Percentiles rank a stretch among this genome's conserved stretches.
phyloP scores from a whole-genome alignment of 164 flowering plant species.

The Aristolochia contorta region DNA sequence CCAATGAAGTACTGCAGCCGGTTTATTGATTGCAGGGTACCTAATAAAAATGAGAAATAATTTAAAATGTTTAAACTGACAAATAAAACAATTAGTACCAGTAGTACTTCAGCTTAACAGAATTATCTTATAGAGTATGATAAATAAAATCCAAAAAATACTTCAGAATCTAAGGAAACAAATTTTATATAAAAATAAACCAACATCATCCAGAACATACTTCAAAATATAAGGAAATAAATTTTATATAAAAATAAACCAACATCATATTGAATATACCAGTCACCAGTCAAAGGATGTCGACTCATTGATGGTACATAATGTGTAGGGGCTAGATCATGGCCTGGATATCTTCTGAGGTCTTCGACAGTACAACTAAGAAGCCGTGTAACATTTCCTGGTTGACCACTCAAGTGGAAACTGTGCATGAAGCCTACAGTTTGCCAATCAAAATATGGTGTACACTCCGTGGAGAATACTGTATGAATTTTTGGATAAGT shows the following conservation, averaged over 20 bases:
- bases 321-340: conserved; percentile 94
- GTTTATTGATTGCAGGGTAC: conserved; percentile 99
- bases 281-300: conserved; percentile 91
- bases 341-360: conserved; percentile 61
- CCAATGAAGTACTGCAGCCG: conserved; percentile 96
- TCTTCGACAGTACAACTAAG: conserved; percentile 93
- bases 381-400: conserved; percentile 89
- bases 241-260: not conserved
- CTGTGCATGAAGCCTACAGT: conserved; percentile 96
- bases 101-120: no score
- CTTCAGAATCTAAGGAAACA: no score
- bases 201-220: conserved; percentile 27
- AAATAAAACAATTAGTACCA: not conserved
- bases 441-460: conserved; percentile 95
- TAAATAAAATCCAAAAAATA: no score
- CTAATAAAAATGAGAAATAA: conserved; percentile 26
- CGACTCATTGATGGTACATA: conserved; percentile 97
- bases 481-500: conserved; percentile 87
- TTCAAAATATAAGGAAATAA: no score
- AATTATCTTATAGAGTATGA: no score
- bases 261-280: conserved; percentile 35
- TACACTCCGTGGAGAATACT: conserved; percentile 83
- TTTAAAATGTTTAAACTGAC: not conserved
- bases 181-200: not conserved
- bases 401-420: conserved; percentile 89